Base-by-base conservation (phyloP, 208 protist genomes). In the Trypanosoma avium region DNA sequence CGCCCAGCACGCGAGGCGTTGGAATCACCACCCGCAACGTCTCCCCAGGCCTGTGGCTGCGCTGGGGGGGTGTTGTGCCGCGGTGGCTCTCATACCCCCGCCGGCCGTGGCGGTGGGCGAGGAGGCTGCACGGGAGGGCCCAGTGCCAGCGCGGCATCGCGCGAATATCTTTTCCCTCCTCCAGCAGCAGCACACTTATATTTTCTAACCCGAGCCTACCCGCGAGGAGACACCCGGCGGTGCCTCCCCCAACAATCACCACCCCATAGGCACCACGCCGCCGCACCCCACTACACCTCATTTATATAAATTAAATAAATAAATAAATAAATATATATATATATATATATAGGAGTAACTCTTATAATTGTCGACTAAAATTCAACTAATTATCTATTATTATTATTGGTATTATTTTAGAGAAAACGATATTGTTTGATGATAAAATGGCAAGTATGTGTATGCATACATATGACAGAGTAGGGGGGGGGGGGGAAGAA, bases 121-220 rank as follows among this genome's bases (percentile, higher is more conserved):
- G 60, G 24, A 61, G 61, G 50, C 82, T 88, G 12, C 73, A 68
- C 0, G 84, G 79, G 7, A 94, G 67, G 7, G 57, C 70, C 29
- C 81, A 48, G 71, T 83, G 69, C 88, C 88, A 94, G n/a, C 70
- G 70, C 0, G 73, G 84, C 33, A 58, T 47, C 58, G 75, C 56
- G 38, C 84, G 83, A 33, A 93, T 77, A 57, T 93, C 84, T 7
- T 35, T 50, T 40, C 88, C 88, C 32, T 81, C 78, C 72, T 94
- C 88, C 0, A 94, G 29, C 12, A 94, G 54, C 26, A 87, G 66
- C 21, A 80, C 88, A 19, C 70, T 71, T 2, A 87, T 13, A 62
- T 94, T 90, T 56, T 88, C 82, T 75, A 86, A 83, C 22, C 67
- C 84, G 29, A 94, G 82, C 0, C 84, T 70, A 17, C 82, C 84